phyloP scores from a whole-genome alignment of 2,329 filamentous ascomycete genomes.

The Calonectria fujianensis region DNA sequence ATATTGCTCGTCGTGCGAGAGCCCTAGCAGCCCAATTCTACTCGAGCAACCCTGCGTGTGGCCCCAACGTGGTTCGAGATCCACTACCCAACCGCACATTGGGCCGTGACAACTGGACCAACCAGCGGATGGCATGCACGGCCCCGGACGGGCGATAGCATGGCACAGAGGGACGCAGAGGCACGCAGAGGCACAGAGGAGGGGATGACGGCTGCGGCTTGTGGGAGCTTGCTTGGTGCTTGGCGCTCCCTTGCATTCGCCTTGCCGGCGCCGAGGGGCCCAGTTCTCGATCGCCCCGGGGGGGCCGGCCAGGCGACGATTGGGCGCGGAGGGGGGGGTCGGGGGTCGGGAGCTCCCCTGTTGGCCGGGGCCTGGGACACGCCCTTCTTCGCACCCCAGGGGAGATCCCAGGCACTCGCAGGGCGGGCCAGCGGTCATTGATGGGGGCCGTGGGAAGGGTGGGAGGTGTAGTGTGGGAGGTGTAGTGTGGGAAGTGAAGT shows the following conservation, averaged over 20 bases:
- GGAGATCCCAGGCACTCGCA: slow-evolving; percentile 22
- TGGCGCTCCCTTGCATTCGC: slow-evolving; percentile 25
- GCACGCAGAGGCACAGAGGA: not conserved
- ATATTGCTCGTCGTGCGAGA: slow-evolving; percentile 42
- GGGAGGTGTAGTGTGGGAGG: no score
- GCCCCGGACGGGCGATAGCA: slow-evolving; percentile 8
- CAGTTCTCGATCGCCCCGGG: slow-evolving; percentile 20
- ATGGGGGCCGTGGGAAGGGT: no score
- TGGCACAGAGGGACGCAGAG: not conserved
- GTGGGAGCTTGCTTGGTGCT: not conserved
- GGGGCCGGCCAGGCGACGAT: slow-evolving; percentile 7
- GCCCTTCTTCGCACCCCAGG: not conserved
- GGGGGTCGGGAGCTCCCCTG: not conserved
- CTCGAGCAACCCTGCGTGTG: slow-evolving; percentile 47
- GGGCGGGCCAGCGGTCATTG: no score
- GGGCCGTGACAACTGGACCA: slow-evolving; percentile 50
- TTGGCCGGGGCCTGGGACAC: not conserved
- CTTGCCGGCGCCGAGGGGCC: slow-evolving; percentile 4
- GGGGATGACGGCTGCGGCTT: slow-evolving; percentile 32
- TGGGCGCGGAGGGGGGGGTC: not conserved
- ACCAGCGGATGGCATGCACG: slow-evolving; percentile 35
- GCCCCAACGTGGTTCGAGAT: slow-evolving; percentile 51
- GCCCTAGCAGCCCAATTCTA: slow-evolving; percentile 54
- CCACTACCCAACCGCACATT: slow-evolving; percentile 52
- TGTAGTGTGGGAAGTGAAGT: no score